A percentile compares a stretch with the other conserved stretches of the same genome.
These are phyloP conservation scores for Elsinoe necatrix DNA, from an alignment of 2,329 filamentous ascomycete genomes.

Conservation along the genomic window DNA sequence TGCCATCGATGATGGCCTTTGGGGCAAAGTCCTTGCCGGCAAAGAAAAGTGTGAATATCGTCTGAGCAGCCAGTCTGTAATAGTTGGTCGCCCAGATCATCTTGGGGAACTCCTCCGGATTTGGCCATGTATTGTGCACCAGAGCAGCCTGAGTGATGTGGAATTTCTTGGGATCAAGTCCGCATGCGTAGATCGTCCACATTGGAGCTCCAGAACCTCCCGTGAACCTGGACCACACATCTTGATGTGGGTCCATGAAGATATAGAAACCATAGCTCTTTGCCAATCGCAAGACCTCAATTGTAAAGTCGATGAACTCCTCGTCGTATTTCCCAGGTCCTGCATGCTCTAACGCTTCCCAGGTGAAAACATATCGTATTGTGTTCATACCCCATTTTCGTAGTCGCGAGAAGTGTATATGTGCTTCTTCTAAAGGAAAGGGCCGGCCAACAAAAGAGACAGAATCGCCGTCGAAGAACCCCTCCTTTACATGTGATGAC, in stretches of 20 bases:
- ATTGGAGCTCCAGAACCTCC: constrained; percentile 92
- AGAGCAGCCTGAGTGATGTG: constrained; percentile 80
- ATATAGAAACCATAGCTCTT: constrained; percentile 90
- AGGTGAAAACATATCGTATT: constrained; percentile 93
- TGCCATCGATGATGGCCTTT: constrained; percentile 86
- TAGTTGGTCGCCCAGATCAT: constrained; percentile 99
- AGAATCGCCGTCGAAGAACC: constrained; percentile 88
- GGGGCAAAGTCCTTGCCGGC: constrained; percentile 85
- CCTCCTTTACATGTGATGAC: constrained; percentile 66
- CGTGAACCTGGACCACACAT: constrained; percentile 93
- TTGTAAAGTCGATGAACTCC: constrained; percentile 84
- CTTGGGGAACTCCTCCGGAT: constrained; percentile 81
- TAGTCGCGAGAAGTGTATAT: constrained; percentile 75
- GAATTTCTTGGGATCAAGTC: constrained; percentile 79
- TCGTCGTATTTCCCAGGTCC: constrained; percentile 92
- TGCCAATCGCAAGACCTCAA: constrained; percentile 71
- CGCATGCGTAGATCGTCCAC: constrained; percentile 95
- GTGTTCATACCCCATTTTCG: constrained; percentile 92
- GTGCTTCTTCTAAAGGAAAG: constrained; percentile 73
- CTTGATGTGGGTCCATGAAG: constrained; percentile 98
- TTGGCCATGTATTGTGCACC: constrained; percentile 86
- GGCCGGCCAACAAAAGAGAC: constrained; percentile 83
- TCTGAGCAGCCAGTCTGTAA: constrained; percentile 72
- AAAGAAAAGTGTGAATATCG: constrained; percentile 92
- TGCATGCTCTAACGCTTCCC: constrained; percentile 94